Evolutionary conservation across 2,329 filamentous ascomycete genomes (phyloP), one percentile per base, ranked within the genome.

Genomic region (Colletotrichum sp.): DNA sequence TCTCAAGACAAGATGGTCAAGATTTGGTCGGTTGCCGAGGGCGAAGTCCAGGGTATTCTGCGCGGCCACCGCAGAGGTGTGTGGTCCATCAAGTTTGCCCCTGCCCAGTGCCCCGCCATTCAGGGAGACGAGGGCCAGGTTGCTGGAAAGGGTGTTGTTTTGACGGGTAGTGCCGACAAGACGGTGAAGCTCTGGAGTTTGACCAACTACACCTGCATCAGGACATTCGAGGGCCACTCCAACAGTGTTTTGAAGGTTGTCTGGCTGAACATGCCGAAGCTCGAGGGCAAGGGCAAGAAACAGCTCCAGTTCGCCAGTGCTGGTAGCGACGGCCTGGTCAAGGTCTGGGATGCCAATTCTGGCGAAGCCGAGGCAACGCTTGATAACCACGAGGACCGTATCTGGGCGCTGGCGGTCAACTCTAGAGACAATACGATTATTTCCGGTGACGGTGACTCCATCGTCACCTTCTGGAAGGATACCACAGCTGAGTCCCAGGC

Each of bases 1-100:
- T 99, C 96, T 7, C 97, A 99, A 85, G 97, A 99, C 84, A 95
- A 96, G 79, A 98, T 95, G 0, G 96, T 99, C 79, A 99, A 99
- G 87, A 97, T 99, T 75, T 99, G 96, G 94, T 97, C 96, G 9
- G 90, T 94, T 8, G 93, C 96, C 79, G 95, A 97, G 82, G 96
- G 98, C 25, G 96, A 98, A 80, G 94, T 96, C 0, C 92, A 97
- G 78, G 98, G 97, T 78, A 95, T 99, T 36, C 90, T 99, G 22
- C 92, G 95, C 71, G 98, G 98, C 3, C 98, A 99, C 84, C 95
- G 95, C 82, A 92, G 97, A 83, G 97, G 98, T 83, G 96, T 99
- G 13, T 99, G 97, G 97, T 95, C 95, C 3, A 95, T 98, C 57
- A 93, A 94, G 71, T 99, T 99, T 83, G 94, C 96, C 8, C 96